A percentile compares a stretch with the other conserved stretches of the same genome.
phyloP scores from a whole-genome alignment of 2,329 filamentous ascomycete genomes.

The Atkinsonella hypoxylon region DNA sequence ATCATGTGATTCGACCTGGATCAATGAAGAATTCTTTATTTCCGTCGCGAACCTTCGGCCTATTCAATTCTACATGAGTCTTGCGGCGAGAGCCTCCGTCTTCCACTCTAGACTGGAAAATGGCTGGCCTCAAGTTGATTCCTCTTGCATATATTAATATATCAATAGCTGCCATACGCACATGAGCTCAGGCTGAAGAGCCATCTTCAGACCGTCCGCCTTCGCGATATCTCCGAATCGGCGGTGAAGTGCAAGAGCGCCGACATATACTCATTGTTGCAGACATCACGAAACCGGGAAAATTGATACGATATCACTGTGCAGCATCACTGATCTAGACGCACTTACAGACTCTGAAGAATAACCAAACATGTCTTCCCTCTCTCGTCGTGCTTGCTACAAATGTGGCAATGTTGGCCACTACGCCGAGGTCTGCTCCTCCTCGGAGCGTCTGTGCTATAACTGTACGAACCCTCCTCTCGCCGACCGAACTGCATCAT shows the following conservation, averaged over 20 bases:
- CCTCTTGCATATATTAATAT: neutral
- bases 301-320: neutral
- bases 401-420: slow-evolving; percentile 73
- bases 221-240: neutral
- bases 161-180: neutral
- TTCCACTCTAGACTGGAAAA: too few species aligned
- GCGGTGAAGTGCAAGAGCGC: neutral
- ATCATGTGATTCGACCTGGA: neutral
- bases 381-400: slow-evolving; percentile 75
- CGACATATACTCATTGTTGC: neutral
- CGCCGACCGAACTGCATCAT: neutral
- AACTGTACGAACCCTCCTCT: slow-evolving; percentile 60
- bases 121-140: neutral
- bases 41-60: neutral
- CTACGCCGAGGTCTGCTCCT: slow-evolving; percentile 86
- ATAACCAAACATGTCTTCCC: slow-evolving; percentile 53
- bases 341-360: neutral
- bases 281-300: neutral
- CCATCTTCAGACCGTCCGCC: neutral
- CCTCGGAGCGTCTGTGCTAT: slow-evolving; percentile 96
- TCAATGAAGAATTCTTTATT: neutral
- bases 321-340: neutral
- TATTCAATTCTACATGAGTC: neutral
- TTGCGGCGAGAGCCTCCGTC: too few species aligned
- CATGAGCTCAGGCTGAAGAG: neutral